A percentile compares a stretch with the other conserved stretches of the same genome.
Evolutionary conservation across 164 flowering plant genomes (phyloP).

Genomic region (Buxus sempervirens): DNA sequence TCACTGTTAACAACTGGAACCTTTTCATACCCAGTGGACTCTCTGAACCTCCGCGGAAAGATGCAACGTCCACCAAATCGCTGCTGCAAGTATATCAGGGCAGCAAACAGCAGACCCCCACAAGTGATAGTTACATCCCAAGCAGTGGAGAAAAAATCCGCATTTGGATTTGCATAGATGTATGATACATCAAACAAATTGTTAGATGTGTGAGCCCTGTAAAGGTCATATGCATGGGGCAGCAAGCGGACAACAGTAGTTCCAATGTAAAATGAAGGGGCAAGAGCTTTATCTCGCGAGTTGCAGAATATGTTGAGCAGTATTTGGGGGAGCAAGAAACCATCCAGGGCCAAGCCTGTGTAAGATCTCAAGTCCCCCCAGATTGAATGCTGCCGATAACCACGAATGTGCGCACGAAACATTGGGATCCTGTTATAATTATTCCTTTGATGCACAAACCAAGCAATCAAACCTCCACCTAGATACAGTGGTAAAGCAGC

Average conservation of each 20-base stretch:
- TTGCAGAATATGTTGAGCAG: conserved; percentile 43
- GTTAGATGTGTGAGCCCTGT: conserved; percentile 30
- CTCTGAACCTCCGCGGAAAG: conserved; percentile 38
- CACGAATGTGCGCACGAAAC: background rate
- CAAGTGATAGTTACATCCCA: conserved; percentile 61
- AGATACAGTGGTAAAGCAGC: conserved; percentile 36
- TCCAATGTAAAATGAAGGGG: conserved; percentile 50
- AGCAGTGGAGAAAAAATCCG: conserved; percentile 51
- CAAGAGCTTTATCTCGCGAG: conserved; percentile 39
- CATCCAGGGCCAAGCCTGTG: conserved; percentile 59
- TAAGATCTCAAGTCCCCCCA: conserved; percentile 51
- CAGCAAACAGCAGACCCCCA: conserved; percentile 39
- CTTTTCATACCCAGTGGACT: conserved; percentile 28
- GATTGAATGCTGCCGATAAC: conserved; percentile 21
- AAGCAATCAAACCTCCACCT: conserved; percentile 38
- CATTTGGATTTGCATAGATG: conserved; percentile 43
- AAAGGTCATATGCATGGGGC: conserved; percentile 72
- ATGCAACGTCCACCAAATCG: conserved; percentile 52
- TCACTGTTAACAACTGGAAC: conserved; percentile 26
- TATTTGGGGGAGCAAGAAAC: conserved; percentile 69
- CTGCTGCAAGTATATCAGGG: conserved; percentile 59
- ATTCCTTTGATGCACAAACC: conserved; percentile 27
- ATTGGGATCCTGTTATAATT: conserved; percentile 4
- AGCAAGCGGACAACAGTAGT: conserved; percentile 44
- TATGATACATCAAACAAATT: conserved; percentile 17